Evolutionary conservation across 495 filamentous ascomycete genomes (phyloP).

Genomic region (Entonaema liquescens): DNA sequence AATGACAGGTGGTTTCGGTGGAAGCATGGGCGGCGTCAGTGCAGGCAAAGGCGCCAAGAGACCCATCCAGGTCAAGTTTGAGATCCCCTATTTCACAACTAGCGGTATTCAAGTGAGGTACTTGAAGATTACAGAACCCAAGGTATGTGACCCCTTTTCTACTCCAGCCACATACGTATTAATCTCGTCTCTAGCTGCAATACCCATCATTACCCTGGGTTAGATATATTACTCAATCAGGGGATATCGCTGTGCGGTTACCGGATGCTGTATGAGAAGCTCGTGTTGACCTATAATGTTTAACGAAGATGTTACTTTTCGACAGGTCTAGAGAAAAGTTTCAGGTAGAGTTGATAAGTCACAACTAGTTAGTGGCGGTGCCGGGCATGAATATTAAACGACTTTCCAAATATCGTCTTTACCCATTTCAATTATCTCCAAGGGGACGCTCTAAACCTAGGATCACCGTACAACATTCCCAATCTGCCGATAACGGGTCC

Average conservation of each 20-base stretch:
- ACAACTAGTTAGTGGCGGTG: slow-evolving; percentile 27
- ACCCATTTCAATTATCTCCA: slow-evolving; percentile 3
- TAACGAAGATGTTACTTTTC: slow-evolving; percentile 35
- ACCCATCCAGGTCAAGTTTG: slow-evolving; percentile 98
- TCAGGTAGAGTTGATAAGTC: slow-evolving; percentile 35
- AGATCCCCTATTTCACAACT: slow-evolving; percentile 99
- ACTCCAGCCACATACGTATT: slow-evolving; percentile 23
- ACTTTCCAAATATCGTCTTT: slow-evolving; percentile 16
- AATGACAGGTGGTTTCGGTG: slow-evolving; percentile 95
- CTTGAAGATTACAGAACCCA: slow-evolving; percentile 98
- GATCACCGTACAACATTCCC: too few species aligned
- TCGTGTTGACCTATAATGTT: slow-evolving; percentile 28
- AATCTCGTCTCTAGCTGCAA: slow-evolving; percentile 72
- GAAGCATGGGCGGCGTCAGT: slow-evolving; percentile 86
- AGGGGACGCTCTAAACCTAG: not conserved
- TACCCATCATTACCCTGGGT: slow-evolving; percentile 99
- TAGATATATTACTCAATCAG: slow-evolving; percentile 96
- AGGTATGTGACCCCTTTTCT: slow-evolving; percentile 68
- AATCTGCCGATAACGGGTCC: too few species aligned
- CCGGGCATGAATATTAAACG: slow-evolving; percentile 35
- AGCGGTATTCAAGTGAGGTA: slow-evolving; percentile 98
- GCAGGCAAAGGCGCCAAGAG: slow-evolving; percentile 85
- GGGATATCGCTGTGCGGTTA: slow-evolving; percentile 91
- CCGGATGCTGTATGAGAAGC: slow-evolving; percentile 78
- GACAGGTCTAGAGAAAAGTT: slow-evolving; percentile 41